Evolutionary conservation across 208 protist species (phyloP), one percentile per base, ranked within the genome.

Genomic region (Leishmania amazonensis): DNA sequence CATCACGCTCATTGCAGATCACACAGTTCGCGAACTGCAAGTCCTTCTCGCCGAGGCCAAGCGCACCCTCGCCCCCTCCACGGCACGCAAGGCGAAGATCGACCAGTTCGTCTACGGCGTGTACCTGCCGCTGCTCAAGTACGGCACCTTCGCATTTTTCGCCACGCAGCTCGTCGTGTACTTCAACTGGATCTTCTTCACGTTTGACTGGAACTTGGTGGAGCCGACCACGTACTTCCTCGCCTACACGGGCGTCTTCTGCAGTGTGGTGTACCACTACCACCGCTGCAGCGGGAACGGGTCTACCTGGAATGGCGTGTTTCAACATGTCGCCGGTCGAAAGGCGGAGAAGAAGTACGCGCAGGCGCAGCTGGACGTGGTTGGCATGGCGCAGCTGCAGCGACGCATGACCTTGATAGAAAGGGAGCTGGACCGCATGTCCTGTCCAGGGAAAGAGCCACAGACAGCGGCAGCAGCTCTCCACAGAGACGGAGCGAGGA

Each of bases 181-280:
- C 76, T 94, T 96, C 78, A 89, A 91, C 81, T 96, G 92, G 92
- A 91, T 96, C 53, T 97, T 97, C 73, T 80, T 97, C 42, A 87
- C 96, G 17, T 97, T 97, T 74, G 94, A 97, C 72, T 97, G 94
- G 94, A 96, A 96, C 80, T 70, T 96, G 67, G 88, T 96, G 21
- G 94, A 97, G 77, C 94, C 94, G 21, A 93, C 91, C 40, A 97
- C 94, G 17, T 97, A 94, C 83, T 97, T 97, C 71, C 19, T 97
- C 31, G 88, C 82, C 45, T 94, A 96, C 85, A 93, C 91, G 1
- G 85, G 81, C 42, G 88, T 95, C 31, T 94, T 89, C 73, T 71
- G 60, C 38, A 87, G 88, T 57, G 58, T 96, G 47, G 88, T 95
- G 13, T 96, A 93, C 82, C 90, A 97, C 86, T 95, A 89, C 81